Conservation (phyloP, 371 early-diverging fungal genomes). For the Apophysomyces trapeziformis region DNA sequence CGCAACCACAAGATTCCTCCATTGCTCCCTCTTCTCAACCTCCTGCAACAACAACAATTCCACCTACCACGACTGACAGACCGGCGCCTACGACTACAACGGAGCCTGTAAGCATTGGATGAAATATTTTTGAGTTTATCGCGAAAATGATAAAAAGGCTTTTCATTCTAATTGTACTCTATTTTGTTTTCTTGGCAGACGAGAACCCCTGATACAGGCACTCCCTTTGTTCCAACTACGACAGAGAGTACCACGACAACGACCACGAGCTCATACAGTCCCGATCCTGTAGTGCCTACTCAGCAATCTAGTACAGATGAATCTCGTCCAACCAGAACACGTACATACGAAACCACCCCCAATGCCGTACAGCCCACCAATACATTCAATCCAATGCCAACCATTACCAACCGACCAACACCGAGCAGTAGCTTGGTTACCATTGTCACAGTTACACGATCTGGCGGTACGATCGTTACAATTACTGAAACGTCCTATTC, state of each 20-base stretch:
- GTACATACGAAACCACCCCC: neutral
- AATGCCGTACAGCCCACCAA: neutral
- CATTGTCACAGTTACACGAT: constrained; percentile 1
- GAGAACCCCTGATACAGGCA: neutral
- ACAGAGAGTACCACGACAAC: neutral
- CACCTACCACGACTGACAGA: neutral
- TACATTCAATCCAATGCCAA: neutral
- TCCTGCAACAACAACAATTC: too few species aligned
- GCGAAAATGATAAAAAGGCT: neutral
- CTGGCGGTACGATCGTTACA: neutral
- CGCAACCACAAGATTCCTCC: too few species aligned
- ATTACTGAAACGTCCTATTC: constrained; percentile 3
- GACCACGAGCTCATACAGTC: neutral
- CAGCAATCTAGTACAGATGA: neutral
- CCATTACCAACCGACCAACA: neutral
- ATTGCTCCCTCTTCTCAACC: too few species aligned
- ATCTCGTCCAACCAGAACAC: constrained; percentile 6
- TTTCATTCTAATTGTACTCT: too few species aligned
- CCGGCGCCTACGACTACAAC: neutral
- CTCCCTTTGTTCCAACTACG: neutral
- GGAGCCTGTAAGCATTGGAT: neutral
- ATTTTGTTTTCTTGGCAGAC: neutral
- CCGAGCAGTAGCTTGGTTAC: constrained; percentile 1
- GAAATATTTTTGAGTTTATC: neutral
- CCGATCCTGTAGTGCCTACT: neutral